Conservation (phyloP, 2,329 filamentous ascomycete species). For the Aspergillus bombycis region DNA sequence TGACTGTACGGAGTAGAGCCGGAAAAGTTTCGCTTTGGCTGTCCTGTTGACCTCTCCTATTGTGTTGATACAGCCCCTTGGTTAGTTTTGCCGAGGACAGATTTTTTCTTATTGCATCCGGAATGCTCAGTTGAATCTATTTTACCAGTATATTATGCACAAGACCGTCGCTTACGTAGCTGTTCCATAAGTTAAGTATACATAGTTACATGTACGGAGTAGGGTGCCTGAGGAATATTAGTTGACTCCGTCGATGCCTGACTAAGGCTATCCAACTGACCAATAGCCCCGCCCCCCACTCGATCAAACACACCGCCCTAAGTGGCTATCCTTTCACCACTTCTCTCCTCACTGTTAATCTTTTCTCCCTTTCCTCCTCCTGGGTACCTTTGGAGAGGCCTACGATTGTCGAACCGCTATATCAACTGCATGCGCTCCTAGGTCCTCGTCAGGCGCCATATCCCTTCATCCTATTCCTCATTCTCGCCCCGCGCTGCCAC, state of each 20-base stretch:
- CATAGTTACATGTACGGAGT: not conserved
- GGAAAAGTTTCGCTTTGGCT: not conserved
- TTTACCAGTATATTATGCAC: not conserved
- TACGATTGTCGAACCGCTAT: not conserved
- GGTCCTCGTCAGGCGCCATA: too few species aligned
- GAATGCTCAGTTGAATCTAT: not conserved
- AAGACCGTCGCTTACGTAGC: too few species aligned
- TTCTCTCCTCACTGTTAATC: not conserved
- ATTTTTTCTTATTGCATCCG: not conserved
- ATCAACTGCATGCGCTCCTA: not conserved
- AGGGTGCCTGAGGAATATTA: not conserved
- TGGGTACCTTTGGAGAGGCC: not conserved
- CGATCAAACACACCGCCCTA: constrained; percentile 7
- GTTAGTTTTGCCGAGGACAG: not conserved
- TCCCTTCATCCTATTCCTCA: not conserved
- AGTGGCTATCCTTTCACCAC: constrained; percentile 1
- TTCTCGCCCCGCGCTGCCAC: constrained; percentile 3
- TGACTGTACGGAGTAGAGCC: not conserved
- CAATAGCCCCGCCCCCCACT: constrained; percentile 7
- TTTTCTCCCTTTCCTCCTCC: not conserved
- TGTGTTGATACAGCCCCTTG: not conserved
- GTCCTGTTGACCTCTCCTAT: not conserved
- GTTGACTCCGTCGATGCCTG: not conserved
- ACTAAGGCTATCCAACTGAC: not conserved
- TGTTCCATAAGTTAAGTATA: not conserved